Evolutionary conservation across 345 rosid species (phyloP).

Genomic region (Crucihimalaya himalaica): DNA sequence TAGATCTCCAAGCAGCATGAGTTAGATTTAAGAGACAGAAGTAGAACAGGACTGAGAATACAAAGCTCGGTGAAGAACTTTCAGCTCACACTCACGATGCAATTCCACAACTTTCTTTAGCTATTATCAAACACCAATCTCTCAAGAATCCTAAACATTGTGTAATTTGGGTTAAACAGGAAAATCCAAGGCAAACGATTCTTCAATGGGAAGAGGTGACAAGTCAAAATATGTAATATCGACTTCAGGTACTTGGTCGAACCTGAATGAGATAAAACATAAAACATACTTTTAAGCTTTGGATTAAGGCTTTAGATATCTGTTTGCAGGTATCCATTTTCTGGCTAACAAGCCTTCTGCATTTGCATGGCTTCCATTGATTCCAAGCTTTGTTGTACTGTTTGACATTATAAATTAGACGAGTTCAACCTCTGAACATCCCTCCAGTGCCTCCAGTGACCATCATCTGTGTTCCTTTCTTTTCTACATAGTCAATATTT

Average conservation of each 20-base stretch:
- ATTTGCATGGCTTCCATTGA: conserved; percentile 91
- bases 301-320: neutral
- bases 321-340: conserved; percentile 71
- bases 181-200: conserved; percentile 69
- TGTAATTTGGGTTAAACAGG: conserved; percentile 38
- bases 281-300: too few species aligned
- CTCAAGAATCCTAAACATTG: conserved; percentile 6
- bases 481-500: conserved; percentile 11
- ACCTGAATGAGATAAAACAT: neutral
- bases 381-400: conserved; percentile 81
- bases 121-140: neutral
- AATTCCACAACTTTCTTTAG: conserved; percentile 8
- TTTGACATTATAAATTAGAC: conserved; percentile 41
- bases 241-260: conserved; percentile 75
- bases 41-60: conserved; percentile 71
- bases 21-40: conserved; percentile 79
- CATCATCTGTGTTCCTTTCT: conserved; percentile 15
- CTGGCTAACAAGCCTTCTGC: conserved; percentile 85
- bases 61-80: conserved; percentile 86
- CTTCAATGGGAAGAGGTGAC: conserved; percentile 85
- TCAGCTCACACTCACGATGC: conserved; percentile 78
- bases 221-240: conserved; percentile 66
- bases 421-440: conserved; percentile 61
- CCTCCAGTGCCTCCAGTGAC: conserved; percentile 16
- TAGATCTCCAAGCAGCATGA: conserved; percentile 74